phyloP scores from a whole-genome alignment of 257 asterid species.

The Solanum sitiens region DNA sequence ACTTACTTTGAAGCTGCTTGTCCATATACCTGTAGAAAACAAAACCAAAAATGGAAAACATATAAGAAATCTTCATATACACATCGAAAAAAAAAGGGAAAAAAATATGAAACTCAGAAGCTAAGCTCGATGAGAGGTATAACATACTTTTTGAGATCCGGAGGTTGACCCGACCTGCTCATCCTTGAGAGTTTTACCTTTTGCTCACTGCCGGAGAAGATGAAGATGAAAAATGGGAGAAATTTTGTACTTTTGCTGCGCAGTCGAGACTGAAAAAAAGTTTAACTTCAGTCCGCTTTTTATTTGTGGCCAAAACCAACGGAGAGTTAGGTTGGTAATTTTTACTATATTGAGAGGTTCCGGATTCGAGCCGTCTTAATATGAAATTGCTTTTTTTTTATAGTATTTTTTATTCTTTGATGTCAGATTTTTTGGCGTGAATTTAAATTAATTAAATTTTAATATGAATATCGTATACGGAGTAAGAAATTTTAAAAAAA shows the following conservation, averaged over 20 bases:
- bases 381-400: no score
- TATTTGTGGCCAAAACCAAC: not conserved
- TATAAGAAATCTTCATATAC: not conserved
- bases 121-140: not conserved
- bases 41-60: not conserved
- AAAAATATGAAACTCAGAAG: not conserved
- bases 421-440: no score
- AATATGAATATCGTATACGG: no score
- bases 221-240: not conserved
- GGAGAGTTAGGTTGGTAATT: not conserved
- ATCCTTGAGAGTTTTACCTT: not conserved
- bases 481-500: no score
- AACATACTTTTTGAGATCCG: not conserved
- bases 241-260: not conserved
- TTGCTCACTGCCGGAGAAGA: not conserved
- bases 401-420: no score
- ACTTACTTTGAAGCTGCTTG: slow-evolving; percentile 1
- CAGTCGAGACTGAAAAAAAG: not conserved
- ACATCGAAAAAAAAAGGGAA: not conserved
- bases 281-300: not conserved
- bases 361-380: no score
- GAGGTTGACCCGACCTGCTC: slow-evolving; percentile 2
- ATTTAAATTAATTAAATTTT: rapidly evolving
- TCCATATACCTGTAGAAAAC: not conserved
- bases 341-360: rapidly evolving